phyloP scores from a whole-genome alignment of 345 rosid genomes.

The Eucalyptus brandiana region DNA sequence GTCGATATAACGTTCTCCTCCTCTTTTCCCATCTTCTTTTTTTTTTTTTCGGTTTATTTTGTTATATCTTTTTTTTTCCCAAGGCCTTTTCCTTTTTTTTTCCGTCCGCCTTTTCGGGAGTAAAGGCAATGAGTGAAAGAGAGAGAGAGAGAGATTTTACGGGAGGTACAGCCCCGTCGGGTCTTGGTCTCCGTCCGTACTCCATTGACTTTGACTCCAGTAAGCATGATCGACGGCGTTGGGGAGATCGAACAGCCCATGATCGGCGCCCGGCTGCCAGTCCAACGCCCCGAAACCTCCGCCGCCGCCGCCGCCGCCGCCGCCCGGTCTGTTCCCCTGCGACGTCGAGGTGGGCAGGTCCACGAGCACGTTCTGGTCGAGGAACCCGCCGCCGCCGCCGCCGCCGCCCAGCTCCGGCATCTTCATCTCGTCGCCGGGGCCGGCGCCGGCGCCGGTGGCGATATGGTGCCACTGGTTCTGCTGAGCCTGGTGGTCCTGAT shows the following conservation, averaged over 20 bases:
- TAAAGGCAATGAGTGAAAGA: neutral
- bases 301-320: neutral
- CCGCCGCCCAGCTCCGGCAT: slow-evolving; percentile 14
- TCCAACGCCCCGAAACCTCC: slow-evolving; percentile 68
- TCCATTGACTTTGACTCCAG: slow-evolving; percentile 86
- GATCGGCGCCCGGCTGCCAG: slow-evolving; percentile 60
- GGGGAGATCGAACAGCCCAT: slow-evolving; percentile 58
- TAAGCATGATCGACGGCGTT: slow-evolving; percentile 60
- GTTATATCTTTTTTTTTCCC: neutral
- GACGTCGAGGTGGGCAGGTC: slow-evolving; percentile 14
- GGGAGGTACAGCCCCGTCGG: slow-evolving; percentile 47
- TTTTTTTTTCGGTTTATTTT: neutral
- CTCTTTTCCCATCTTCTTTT: slow-evolving; percentile 1
- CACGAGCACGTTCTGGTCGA: slow-evolving; percentile 34
- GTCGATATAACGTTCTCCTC: neutral
- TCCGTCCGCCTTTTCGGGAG: neutral
- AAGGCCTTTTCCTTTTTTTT: neutral
- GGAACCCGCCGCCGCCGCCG: slow-evolving; percentile 15
- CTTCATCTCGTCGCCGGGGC: slow-evolving; percentile 5
- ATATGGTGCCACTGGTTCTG: neutral
- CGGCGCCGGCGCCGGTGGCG: neutral
- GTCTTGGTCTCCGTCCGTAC: neutral
- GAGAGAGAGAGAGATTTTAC: slow-evolving; percentile 8
- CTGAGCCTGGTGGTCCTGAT: slow-evolving; percentile 15
- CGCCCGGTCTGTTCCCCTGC: slow-evolving; percentile 1